phyloP scores from a whole-genome alignment of 768 basidiomycete genomes.

The Termitomyces sp. region DNA sequence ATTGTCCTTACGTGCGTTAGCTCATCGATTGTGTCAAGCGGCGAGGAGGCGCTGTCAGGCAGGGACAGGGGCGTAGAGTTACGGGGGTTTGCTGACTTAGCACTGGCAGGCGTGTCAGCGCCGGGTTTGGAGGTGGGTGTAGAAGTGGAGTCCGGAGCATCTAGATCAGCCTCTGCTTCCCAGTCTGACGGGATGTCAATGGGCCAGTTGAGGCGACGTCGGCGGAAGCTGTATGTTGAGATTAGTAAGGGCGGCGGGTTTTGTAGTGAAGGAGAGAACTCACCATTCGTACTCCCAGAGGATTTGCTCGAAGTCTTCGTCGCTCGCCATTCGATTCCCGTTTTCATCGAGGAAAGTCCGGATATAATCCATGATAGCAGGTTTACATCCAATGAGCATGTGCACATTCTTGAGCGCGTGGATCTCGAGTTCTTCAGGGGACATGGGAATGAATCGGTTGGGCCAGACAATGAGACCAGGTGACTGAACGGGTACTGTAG shows the following conservation, averaged over 20 bases:
- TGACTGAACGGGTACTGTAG: slow-evolving; percentile 42
- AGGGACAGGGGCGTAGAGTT: slow-evolving; percentile 17
- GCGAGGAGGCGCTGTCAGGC: slow-evolving; percentile 3
- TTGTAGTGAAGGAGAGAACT: slow-evolving; percentile 20
- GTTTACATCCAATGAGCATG: slow-evolving; percentile 58
- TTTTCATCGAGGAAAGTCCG: slow-evolving; percentile 34
- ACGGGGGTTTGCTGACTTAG: slow-evolving; percentile 12
- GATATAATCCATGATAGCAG: slow-evolving; percentile 55
- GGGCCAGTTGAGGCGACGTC: slow-evolving; percentile 70
- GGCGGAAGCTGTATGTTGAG: slow-evolving; percentile 52
- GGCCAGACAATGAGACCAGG: slow-evolving; percentile 64
- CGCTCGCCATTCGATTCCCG: slow-evolving; percentile 32
- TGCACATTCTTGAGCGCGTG: slow-evolving; percentile 73
- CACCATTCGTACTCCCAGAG: slow-evolving; percentile 63
- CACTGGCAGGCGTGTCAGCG: slow-evolving; percentile 16
- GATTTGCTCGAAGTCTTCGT: slow-evolving; percentile 37
- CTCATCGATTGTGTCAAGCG: slow-evolving; percentile 30
- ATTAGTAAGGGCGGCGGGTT: slow-evolving; percentile 8
- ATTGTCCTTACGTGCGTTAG: slow-evolving; percentile 52
- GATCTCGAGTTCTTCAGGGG: slow-evolving; percentile 66
- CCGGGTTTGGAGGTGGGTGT: slow-evolving; percentile 13
- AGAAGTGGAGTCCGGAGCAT: slow-evolving; percentile 17
- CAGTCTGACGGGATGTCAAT: slow-evolving; percentile 32
- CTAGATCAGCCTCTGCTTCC: slow-evolving; percentile 27
- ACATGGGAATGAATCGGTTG: slow-evolving; percentile 55